These are phyloP conservation scores for Cenchrus fungigraminus DNA, from an alignment of 176 grass and related monocot genomes.

Conservation along the genomic window DNA sequence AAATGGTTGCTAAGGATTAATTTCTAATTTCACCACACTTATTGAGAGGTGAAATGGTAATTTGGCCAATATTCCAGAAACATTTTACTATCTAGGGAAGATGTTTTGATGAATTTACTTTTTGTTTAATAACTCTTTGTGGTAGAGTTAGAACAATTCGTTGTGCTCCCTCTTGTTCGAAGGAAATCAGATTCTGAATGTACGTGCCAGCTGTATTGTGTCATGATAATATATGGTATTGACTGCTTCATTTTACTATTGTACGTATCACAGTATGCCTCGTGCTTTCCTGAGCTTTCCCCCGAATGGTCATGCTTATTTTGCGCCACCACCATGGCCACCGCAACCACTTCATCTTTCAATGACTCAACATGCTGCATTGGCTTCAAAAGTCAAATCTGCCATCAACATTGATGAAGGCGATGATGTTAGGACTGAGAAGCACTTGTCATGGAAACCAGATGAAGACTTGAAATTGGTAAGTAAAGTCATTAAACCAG, in stretches of 20 bases:
- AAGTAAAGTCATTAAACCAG: slow-evolving; percentile 5
- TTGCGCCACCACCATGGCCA: slow-evolving; percentile 11
- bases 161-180: not conserved
- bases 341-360: not conserved
- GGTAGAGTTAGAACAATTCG: not conserved
- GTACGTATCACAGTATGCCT: slow-evolving; percentile 7
- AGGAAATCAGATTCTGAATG: not conserved
- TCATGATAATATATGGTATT: not conserved
- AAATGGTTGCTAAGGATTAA: not conserved
- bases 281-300: slow-evolving; percentile 8
- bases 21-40: not conserved
- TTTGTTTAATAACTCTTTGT: not conserved
- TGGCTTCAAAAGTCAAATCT: not conserved
- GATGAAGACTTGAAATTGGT: slow-evolving; percentile 38
- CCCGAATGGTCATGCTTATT: slow-evolving; percentile 31
- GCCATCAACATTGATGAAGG: slow-evolving; percentile 4
- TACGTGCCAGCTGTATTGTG: not conserved
- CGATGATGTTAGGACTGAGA: slow-evolving; percentile 39
- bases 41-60: not conserved
- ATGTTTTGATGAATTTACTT: not conserved
- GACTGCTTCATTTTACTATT: not conserved
- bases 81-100: not conserved
- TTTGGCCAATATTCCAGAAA: too few relatives aligned
- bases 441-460: slow-evolving; percentile 18
- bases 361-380: not conserved